Base-by-base conservation (phyloP, 2,329 filamentous ascomycete species). In the Aspergillus aculeatinus region DNA sequence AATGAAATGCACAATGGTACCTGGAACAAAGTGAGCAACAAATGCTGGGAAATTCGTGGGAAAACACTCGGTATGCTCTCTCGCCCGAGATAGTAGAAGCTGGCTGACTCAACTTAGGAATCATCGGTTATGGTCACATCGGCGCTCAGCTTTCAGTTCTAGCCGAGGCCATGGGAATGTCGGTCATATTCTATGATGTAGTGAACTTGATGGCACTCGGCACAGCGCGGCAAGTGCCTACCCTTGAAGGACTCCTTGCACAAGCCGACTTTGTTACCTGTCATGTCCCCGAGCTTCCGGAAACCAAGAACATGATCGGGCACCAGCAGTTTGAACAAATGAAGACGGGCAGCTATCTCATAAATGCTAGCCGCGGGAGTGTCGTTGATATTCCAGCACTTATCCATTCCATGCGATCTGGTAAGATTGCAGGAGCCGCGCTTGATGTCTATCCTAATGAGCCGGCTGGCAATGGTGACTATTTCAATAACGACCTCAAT, bases 91-190 rank as follows among this genome's bases (percentile, higher is more conserved):
- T 48, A 12, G 33, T 62, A 60, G 51, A 27, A 19, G 10, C 25
- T 47, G 21, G 57, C 62, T 68, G 42, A 69, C 31, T 44, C 3
- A 9, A 29, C n/a, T 14, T 55, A 88, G 87, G 91, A 63, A 98
- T 99, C 71, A 87, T 99, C 66, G 95, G 95, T 31, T 99, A 99
- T 73, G 95, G 95, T 63, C 95, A 99, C 75, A 98, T 99, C 74
- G 95, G 95, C 63, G 93, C 92, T 55, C 95, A 99, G 78, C 81
- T 99, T 65, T 98, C 93, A 0, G 95, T 99, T 48, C 82, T 99
- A 64, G 93, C 95, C 29, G 95, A 99, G 78, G 88, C 94, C 25
- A 96, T 99, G 92, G 95, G 95, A 53, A 97, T 99, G 94, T 88
- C 85, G 16, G 95, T 99, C 71, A 93, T 98, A 70, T 99, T 97